These are phyloP conservation scores for Corymbia maculata DNA, from an alignment of 345 rosid genomes.

Conservation along the genomic window DNA sequence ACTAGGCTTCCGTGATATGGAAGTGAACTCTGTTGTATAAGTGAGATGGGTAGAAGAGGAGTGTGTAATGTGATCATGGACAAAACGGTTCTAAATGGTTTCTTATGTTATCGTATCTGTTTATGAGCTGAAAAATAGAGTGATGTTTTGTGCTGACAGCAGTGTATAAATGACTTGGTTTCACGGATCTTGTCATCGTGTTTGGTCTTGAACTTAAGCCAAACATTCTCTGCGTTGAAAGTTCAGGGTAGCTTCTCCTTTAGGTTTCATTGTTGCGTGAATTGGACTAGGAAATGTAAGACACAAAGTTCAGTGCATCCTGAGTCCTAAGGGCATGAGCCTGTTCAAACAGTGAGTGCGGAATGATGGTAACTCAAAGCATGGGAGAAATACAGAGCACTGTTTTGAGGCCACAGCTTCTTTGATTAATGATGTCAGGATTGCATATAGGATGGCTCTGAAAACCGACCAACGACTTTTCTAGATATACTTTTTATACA, in stretches of 20 bases:
- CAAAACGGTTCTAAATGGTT: neutral
- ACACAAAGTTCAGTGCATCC: neutral
- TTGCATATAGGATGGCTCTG: too few species aligned
- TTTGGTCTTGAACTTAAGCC: neutral
- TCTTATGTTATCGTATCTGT: neutral
- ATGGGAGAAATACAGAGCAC: neutral
- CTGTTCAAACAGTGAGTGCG: neutral
- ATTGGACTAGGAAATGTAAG: neutral
- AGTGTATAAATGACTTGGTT: neutral
- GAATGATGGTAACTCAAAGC: neutral
- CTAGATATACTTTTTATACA: too few species aligned
- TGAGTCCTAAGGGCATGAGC: neutral
- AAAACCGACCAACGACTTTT: too few species aligned
- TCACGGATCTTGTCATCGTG: neutral
- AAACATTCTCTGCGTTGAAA: neutral
- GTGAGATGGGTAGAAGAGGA: neutral
- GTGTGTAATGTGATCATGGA: neutral
- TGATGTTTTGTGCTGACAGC: neutral
- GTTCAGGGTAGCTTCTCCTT: neutral
- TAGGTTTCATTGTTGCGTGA: neutral
- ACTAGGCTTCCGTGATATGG: neutral
- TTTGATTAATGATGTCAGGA: neutral
- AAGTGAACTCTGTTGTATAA: neutral
- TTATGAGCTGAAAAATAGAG: neutral
- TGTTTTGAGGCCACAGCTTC: neutral